These are phyloP conservation scores for Oryza meridionalis DNA, from an alignment of 176 grass and related monocot species.

Conservation along the genomic window DNA sequence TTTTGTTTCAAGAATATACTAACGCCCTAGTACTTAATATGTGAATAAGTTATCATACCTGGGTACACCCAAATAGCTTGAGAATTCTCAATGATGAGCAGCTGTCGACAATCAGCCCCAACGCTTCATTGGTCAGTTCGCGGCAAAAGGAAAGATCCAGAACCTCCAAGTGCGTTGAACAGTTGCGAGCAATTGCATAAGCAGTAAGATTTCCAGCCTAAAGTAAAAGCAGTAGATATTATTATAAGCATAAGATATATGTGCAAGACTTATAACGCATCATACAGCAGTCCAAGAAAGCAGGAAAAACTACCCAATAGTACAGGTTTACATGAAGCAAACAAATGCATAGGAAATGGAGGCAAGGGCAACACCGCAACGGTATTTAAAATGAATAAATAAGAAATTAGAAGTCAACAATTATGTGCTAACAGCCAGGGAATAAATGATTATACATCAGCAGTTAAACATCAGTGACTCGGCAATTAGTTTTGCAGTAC, in stretches of 20 bases:
- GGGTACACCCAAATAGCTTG: constrained; percentile 96
- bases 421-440: not conserved
- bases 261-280: constrained; percentile 25
- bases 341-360: constrained; percentile 1
- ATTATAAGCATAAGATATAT: not conserved
- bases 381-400: not conserved
- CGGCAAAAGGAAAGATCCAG: constrained; percentile 98
- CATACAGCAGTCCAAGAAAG: constrained; percentile 4
- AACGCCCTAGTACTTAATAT: not conserved
- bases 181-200: constrained; percentile 66
- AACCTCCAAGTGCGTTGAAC: constrained; percentile 54
- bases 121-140: constrained; percentile 74
- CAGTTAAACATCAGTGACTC: not conserved
- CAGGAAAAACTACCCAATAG: not conserved
- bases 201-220: constrained; percentile 86
- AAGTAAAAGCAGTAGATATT: constrained; percentile 31
- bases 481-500: not conserved
- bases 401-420: not conserved
- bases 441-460: not conserved
- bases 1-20: not conserved
- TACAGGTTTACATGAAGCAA: constrained; percentile 9
- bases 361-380: no score
- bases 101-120: constrained; percentile 78
- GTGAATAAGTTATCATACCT: constrained; percentile 50
- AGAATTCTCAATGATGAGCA: constrained; percentile 70